A percentile compares a stretch with the other conserved stretches of the same genome.
phyloP scores from a whole-genome alignment of 305 asterid species.

The Plantago lanceolata region DNA sequence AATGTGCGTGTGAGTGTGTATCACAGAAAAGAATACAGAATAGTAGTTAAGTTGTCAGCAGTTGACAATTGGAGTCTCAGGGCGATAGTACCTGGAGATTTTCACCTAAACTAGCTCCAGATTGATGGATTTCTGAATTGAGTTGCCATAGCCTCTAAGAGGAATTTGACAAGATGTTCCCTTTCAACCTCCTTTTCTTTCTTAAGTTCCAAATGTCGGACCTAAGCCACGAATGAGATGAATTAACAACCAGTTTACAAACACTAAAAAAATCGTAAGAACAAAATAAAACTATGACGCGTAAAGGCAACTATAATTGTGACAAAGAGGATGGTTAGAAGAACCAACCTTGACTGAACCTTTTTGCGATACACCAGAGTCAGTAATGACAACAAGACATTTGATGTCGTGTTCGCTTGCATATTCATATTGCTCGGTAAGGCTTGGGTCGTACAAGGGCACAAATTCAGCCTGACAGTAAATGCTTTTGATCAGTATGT shows the following conservation, averaged over 20 bases:
- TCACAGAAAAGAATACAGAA: too few relatives aligned
- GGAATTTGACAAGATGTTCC: conserved; percentile 65
- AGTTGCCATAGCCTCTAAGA: conserved; percentile 69
- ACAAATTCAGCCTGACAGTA: conserved; percentile 77
- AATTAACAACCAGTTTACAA: conserved; percentile 21
- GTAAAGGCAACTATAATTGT: not conserved
- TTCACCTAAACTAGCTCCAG: conserved; percentile 54
- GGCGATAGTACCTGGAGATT: conserved; percentile 21
- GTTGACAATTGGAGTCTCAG: not conserved
- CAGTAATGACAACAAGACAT: conserved; percentile 86
- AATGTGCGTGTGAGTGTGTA: too few relatives aligned
- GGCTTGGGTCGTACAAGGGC: conserved; percentile 83
- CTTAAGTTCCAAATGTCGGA: conserved; percentile 88
- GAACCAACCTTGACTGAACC: conserved; percentile 77
- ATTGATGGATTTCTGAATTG: conserved; percentile 87
- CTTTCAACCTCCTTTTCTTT: conserved; percentile 75
- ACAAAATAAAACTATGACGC: not conserved
- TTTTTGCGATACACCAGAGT: conserved; percentile 69
- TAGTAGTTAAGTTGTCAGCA: not conserved
- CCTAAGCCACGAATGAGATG: conserved; percentile 43
- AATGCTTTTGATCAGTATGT: conserved; percentile 24
- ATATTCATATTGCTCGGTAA: conserved; percentile 92
- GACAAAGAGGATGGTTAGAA: not conserved
- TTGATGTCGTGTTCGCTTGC: conserved; percentile 89
- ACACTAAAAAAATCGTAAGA: not conserved